A percentile compares a stretch with the other conserved stretches of the same genome.
These are phyloP conservation scores for Cercospora sojina DNA, from an alignment of 2,329 filamentous ascomycete species.

Conservation along the genomic window DNA sequence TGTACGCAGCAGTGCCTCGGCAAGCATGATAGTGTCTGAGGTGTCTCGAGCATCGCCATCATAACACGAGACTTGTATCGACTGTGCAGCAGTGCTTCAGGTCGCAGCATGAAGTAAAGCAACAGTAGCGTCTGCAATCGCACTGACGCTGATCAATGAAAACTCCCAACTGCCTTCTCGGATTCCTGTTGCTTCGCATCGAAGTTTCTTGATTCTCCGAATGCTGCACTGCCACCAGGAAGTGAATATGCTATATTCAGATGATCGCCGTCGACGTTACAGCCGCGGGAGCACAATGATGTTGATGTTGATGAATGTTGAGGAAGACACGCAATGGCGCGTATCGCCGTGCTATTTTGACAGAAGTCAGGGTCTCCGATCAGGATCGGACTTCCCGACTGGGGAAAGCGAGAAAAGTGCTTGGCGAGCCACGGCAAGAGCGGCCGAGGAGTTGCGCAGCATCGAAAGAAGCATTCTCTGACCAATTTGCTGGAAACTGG, in stretches of 20 bases:
- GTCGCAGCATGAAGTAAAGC: background rate
- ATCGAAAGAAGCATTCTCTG: background rate
- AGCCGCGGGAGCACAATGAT: background rate
- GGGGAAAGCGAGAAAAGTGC: background rate
- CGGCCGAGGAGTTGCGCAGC: background rate
- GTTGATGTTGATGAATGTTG: conserved; percentile 7
- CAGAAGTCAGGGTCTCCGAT: background rate
- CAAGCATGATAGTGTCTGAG: background rate
- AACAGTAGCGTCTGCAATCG: background rate
- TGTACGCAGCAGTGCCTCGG: background rate
- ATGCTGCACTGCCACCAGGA: background rate
- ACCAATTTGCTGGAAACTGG: background rate
- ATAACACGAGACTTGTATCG: background rate
- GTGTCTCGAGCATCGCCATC: background rate
- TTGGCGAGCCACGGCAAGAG: background rate
- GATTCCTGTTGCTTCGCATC: background rate
- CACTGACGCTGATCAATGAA: background rate
- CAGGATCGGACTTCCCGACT: background rate
- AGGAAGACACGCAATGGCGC: background rate
- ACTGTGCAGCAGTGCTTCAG: background rate
- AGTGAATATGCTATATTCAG: background rate
- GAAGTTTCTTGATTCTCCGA: background rate
- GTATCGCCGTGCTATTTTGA: conserved; percentile 5
- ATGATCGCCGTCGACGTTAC: background rate
- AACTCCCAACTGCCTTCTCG: background rate